Percentiles rank a stretch among this genome's conserved stretches.
Conservation (phyloP, 2,329 filamentous ascomycete species). For the Gremmenia infestans region DNA sequence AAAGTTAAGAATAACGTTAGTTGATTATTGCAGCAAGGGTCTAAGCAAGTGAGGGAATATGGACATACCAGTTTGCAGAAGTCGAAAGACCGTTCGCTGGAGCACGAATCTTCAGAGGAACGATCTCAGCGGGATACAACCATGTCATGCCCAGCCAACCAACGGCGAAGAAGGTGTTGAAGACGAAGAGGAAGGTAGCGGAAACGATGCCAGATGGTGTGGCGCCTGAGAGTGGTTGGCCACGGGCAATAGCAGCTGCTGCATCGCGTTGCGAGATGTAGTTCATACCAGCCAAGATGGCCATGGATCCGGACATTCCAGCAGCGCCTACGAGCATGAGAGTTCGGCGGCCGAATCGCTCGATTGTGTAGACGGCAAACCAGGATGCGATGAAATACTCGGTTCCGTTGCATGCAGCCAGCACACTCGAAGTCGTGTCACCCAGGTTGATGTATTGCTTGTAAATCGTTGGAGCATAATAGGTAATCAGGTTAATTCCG, state of each 20-base stretch:
- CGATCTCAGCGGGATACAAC: slow-evolving; percentile 55
- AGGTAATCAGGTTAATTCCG: slow-evolving; percentile 40
- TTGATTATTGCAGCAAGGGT: no score
- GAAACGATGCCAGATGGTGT: slow-evolving; percentile 26
- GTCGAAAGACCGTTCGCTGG: slow-evolving; percentile 52
- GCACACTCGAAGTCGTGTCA: slow-evolving; percentile 45
- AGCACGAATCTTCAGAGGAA: slow-evolving; percentile 46
- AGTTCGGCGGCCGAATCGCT: slow-evolving; percentile 59
- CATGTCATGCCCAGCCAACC: slow-evolving; percentile 50
- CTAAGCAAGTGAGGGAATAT: neutral
- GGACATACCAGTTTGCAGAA: slow-evolving; percentile 27
- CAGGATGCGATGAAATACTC: slow-evolving; percentile 38
- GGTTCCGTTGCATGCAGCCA: slow-evolving; percentile 49
- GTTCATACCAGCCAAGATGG: slow-evolving; percentile 42
- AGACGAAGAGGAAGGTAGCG: slow-evolving; percentile 40
- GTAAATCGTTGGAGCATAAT: slow-evolving; percentile 47
- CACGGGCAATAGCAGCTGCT: no score
- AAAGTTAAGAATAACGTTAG: no score
- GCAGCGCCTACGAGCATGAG: slow-evolving; percentile 67
- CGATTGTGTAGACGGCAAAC: slow-evolving; percentile 38
- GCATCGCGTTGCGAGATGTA: slow-evolving; percentile 37
- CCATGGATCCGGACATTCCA: slow-evolving; percentile 62
- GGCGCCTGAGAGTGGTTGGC: no score
- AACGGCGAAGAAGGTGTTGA: slow-evolving; percentile 49
- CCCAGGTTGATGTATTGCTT: slow-evolving; percentile 42